phyloP scores from a whole-genome alignment of 305 asterid genomes.

The Solanum hybrid region DNA sequence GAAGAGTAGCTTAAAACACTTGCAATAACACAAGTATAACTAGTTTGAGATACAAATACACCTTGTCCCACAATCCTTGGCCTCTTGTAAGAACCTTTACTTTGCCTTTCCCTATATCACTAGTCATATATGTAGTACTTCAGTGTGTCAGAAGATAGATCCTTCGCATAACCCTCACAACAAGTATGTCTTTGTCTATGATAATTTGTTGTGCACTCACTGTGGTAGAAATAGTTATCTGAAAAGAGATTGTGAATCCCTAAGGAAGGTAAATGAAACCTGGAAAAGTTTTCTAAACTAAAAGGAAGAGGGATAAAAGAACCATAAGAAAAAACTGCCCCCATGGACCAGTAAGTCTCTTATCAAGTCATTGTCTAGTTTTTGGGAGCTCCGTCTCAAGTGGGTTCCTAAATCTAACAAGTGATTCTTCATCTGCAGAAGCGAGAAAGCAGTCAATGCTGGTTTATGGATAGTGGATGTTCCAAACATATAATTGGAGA shows the following conservation, averaged over 20 bases:
- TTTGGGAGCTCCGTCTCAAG: not conserved
- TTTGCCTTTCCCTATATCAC: not conserved
- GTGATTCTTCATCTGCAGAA: not conserved
- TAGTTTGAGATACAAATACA: not conserved
- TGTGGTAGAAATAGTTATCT: not conserved
- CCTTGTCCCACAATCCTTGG: not conserved
- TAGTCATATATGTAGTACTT: not conserved
- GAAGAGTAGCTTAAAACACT: not conserved
- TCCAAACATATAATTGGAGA: not conserved
- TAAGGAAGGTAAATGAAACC: not conserved
- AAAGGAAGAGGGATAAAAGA: not conserved
- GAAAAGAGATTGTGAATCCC: not conserved
- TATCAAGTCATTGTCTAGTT: not conserved
- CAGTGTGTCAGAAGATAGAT: not conserved
- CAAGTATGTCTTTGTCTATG: not conserved
- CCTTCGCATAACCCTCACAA: not conserved
- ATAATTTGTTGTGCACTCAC: not conserved
- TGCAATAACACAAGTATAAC: not conserved
- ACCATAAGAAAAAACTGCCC: not conserved
- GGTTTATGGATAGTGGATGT: not conserved
- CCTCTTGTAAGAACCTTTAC: not conserved
- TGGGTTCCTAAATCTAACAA: not conserved
- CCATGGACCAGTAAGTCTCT: not conserved
- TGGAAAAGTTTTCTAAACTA: not conserved
- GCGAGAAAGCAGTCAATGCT: not conserved